Percentiles rank a stretch among this genome's conserved stretches.
phyloP scores from a whole-genome alignment of 768 basidiomycete genomes.

The Termitomyces sp. region DNA sequence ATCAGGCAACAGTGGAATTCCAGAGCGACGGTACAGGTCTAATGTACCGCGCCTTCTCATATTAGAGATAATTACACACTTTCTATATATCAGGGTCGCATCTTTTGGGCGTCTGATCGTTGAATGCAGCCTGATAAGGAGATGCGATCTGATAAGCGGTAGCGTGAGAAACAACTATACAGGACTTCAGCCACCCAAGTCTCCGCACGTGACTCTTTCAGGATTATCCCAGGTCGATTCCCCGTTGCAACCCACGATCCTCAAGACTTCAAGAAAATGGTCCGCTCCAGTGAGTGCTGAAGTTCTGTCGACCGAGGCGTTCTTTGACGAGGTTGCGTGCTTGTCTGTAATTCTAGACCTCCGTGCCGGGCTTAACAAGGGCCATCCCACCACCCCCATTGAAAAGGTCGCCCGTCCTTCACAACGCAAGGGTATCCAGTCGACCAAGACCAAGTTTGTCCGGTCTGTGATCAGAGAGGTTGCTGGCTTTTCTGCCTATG shows the following conservation, averaged over 20 bases:
- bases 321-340: constrained; percentile 7
- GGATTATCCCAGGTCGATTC: constrained; percentile 18
- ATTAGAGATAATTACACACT: not conserved
- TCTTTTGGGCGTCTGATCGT: not conserved
- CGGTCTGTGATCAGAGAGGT: constrained; percentile 94
- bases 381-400: constrained; percentile 85
- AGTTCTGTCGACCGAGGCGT: not conserved
- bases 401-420: constrained; percentile 72
- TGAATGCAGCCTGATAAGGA: not conserved
- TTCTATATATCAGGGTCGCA: not conserved
- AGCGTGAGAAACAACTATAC: constrained; percentile 45
- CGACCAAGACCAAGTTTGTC: constrained; percentile 90
- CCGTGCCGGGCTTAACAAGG: constrained; percentile 82
- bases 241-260: constrained; percentile 30
- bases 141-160: constrained; percentile 9
- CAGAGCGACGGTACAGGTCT: constrained; percentile 37
- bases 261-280: constrained; percentile 71
- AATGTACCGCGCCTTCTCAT: constrained; percentile 5
- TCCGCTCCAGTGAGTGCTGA: constrained; percentile 63
- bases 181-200: constrained; percentile 49
- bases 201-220: constrained; percentile 30
- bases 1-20: constrained; percentile 49
- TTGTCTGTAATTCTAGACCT: constrained; percentile 50
- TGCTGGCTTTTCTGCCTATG: constrained; percentile 95
- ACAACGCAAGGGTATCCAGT: constrained; percentile 90